A percentile compares a stretch with the other conserved stretches of the same genome.
phyloP scores from a whole-genome alignment of 176 grass and related monocot genomes.

The Oropetium thomaeum region DNA sequence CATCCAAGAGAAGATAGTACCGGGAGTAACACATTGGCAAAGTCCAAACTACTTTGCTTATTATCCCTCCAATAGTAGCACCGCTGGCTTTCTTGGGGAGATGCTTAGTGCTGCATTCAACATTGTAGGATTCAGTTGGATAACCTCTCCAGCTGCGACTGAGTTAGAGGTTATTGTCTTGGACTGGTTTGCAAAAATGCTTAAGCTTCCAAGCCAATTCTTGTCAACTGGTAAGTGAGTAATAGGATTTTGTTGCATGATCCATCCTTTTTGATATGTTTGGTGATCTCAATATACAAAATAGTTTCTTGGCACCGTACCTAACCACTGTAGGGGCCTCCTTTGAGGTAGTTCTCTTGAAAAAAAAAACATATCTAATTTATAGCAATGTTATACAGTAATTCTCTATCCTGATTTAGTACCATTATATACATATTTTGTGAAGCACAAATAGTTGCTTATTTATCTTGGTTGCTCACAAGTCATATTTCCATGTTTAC shows the following conservation, averaged over 20 bases:
- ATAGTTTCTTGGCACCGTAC: too few species aligned
- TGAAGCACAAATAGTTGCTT: background rate
- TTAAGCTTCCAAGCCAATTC: conserved; percentile 52
- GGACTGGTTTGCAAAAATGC: conserved; percentile 72
- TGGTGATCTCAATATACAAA: background rate
- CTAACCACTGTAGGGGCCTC: too few species aligned
- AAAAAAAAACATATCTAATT: too few species aligned
- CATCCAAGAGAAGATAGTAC: conserved; percentile 56
- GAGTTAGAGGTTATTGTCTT: conserved; percentile 74
- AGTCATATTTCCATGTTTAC: background rate
- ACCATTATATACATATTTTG: background rate
- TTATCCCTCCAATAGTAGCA: conserved; percentile 68
- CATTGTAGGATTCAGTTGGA: conserved; percentile 78
- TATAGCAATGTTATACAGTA: too few species aligned
- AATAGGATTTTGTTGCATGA: background rate
- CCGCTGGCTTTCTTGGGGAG: conserved; percentile 75
- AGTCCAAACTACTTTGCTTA: conserved; percentile 71
- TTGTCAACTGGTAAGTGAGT: conserved; percentile 47
- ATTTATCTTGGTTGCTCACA: conserved; percentile 9
- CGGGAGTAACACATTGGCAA: conserved; percentile 78
- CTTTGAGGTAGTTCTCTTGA: too few species aligned
- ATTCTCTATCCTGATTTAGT: background rate
- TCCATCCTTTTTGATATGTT: background rate
- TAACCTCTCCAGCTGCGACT: conserved; percentile 74
- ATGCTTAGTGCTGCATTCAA: conserved; percentile 74